Evolutionary conservation across 164 flowering plant genomes (phyloP).

Genomic region (Nelumbo lutea): DNA sequence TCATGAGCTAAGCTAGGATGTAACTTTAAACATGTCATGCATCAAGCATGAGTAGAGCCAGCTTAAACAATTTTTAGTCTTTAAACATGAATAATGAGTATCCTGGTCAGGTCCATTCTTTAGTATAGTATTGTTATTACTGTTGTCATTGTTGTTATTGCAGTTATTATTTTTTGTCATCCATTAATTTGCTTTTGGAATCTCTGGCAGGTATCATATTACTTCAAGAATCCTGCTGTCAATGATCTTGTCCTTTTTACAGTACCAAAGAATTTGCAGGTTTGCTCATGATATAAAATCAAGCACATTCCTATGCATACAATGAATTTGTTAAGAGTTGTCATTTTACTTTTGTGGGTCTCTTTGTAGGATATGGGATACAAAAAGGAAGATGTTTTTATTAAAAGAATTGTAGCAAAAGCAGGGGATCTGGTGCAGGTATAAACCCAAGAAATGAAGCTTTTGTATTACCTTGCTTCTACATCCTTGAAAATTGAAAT

Average conservation of each 20-base stretch:
- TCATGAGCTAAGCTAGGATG: no score
- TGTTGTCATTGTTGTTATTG: background rate
- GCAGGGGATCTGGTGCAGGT: slow-evolving; percentile 55
- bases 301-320: background rate
- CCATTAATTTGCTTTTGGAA: background rate
- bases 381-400: slow-evolving; percentile 29
- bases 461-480: background rate
- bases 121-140: no score
- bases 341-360: background rate
- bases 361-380: slow-evolving; percentile 20
- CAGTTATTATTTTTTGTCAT: background rate
- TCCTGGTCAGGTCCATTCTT: no score
- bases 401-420: slow-evolving; percentile 55
- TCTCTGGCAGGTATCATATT: slow-evolving; percentile 35
- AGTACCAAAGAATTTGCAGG: slow-evolving; percentile 37
- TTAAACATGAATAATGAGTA: no score
- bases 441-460: background rate
- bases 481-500: background rate
- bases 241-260: slow-evolving; percentile 39
- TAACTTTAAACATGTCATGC: no score
- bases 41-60: no score
- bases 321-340: background rate
- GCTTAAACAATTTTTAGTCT: no score
- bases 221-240: slow-evolving; percentile 34
- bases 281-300: slow-evolving; percentile 8